Evolutionary conservation across 257 asterid species (phyloP).

Genomic region (Thymus quinquecostatus): DNA sequence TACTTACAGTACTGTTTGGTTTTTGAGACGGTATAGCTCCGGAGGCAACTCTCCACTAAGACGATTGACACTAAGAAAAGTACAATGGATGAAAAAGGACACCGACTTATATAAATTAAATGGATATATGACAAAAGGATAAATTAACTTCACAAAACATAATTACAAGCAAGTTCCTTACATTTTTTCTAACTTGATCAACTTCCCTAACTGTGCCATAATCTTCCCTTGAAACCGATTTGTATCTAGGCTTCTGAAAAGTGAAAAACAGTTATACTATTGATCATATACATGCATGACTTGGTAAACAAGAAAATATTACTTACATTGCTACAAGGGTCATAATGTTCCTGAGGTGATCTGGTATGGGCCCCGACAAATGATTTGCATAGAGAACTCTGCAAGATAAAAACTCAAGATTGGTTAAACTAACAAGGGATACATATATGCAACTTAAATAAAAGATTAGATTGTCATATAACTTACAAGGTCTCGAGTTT

Average conservation of each 20-base stretch:
- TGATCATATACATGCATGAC: too few species aligned
- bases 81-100: slow-evolving; percentile 27
- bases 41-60: slow-evolving; percentile 53
- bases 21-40: slow-evolving; percentile 43
- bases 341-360: slow-evolving; percentile 54
- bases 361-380: slow-evolving; percentile 64
- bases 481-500: too few species aligned
- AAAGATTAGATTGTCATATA: too few species aligned
- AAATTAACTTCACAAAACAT: too few species aligned
- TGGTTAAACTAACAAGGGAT: too few species aligned
- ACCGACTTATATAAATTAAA: too few species aligned
- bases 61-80: slow-evolving; percentile 49
- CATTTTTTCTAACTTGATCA: slow-evolving; percentile 57
- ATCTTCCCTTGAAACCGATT: slow-evolving; percentile 35
- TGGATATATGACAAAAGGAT: too few species aligned
- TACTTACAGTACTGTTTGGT: too few species aligned
- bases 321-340: slow-evolving; percentile 40
- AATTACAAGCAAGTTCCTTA: not conserved
- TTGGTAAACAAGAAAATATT: too few species aligned
- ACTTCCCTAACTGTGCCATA: slow-evolving; percentile 63
- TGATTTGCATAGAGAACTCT: slow-evolving; percentile 53
- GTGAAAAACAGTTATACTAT: too few species aligned
- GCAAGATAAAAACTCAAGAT: not conserved
- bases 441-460: too few species aligned
- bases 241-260: too few species aligned